A percentile compares a stretch with the other conserved stretches of the same genome.
These are phyloP conservation scores for Zea mays DNA, from an alignment of 176 grass and related monocot genomes.

Conservation along the genomic window DNA sequence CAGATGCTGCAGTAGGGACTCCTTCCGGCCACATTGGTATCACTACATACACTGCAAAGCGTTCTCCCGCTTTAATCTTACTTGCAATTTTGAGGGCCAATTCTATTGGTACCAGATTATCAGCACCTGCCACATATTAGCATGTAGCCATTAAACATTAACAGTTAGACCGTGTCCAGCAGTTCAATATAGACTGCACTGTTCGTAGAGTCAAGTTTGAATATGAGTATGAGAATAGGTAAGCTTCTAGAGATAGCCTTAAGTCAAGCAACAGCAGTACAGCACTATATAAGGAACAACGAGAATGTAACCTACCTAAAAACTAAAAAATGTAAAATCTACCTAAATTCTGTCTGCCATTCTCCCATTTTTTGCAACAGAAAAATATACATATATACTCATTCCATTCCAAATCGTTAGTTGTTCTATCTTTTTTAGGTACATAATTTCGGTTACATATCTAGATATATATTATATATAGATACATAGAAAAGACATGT, in stretches of 20 bases:
- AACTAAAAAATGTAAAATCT: not conserved
- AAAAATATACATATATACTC: not conserved
- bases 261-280: not conserved
- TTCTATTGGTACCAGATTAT: constrained; percentile 96
- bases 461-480: too few species aligned
- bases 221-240: too few species aligned
- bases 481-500: not conserved
- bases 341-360: not conserved
- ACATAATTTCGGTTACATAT: too few species aligned
- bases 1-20: constrained; percentile 64
- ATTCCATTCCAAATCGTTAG: not conserved
- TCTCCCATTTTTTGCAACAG: not conserved
- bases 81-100: constrained; percentile 87
- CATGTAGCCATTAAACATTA: constrained; percentile 8
- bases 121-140: constrained; percentile 59
- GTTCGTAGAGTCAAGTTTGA: too few species aligned
- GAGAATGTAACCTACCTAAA: constrained; percentile 23
- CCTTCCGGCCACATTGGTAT: constrained; percentile 99
- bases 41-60: constrained; percentile 90
- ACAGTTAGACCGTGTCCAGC: not conserved
- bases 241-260: too few species aligned
- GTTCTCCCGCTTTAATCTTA: constrained; percentile 77
- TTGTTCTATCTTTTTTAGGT: not conserved
- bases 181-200: not conserved
- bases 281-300: constrained; percentile 14